Evolutionary conservation across 257 asterid genomes (phyloP), one percentile per base, ranked within the genome.

Genomic region (Jacaranda mimosifolia): DNA sequence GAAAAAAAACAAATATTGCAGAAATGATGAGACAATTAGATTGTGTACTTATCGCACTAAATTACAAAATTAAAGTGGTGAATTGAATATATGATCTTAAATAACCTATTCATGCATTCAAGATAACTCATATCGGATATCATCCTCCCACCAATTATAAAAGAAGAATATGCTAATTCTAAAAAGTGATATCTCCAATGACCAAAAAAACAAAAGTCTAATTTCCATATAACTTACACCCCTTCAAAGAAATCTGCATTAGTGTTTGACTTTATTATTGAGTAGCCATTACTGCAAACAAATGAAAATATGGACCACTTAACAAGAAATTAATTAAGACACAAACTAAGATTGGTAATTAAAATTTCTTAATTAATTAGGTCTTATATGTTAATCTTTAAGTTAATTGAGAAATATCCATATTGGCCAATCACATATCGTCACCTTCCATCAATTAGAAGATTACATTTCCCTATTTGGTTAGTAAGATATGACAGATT

Each of bases 211-310:
- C 7, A 48, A 40, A 46, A 72, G 7, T 42, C 72, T 32, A 21
- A 65, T 12, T 46, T 45, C 21, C 7, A 42, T 79, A 49, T 48
- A 46, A n/a, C 32, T 26, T 26, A 26, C 72, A n/a, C 45, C 56
- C 70, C 53, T 43, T 42, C 52, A 69, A 68, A 73, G 67, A 58
- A 73, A 72, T 51, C 56, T 81, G 74, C 53, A 79, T 76, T 67
- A 73, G 46, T 52, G 42, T 71, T 83, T 79, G 83, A 70, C 79
- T 71, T 69, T 57, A 80, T 52, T 71, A 68, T 80, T 68, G 84
- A 85, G 82, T 69, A 79, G 77, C 71, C 51, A 77, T 79, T 80
- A 81, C 87, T 77, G 75, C 87, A 81, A 81, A 63, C 59, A 85
- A 73, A 71, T 74, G 62, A 32, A 17, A 73, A 53, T 59, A 65